phyloP scores from a whole-genome alignment of 148 eudicot genomes.

The Amaranthus palmeri region DNA sequence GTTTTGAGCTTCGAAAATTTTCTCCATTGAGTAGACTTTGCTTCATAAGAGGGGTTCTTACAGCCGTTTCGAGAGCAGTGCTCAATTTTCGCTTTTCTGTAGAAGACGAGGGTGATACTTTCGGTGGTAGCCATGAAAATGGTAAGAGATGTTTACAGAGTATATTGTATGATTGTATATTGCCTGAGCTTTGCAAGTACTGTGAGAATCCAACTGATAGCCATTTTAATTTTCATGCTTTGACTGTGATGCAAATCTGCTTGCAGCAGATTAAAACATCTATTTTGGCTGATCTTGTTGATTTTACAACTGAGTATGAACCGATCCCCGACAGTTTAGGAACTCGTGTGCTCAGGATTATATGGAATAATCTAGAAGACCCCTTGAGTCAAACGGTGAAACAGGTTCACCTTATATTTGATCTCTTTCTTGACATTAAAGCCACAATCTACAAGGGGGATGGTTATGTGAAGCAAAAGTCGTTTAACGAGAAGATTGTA shows the following conservation, averaged over 20 bases:
- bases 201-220: slow-evolving; percentile 92
- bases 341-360: slow-evolving; percentile 53
- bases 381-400: slow-evolving; percentile 95
- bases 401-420: slow-evolving; percentile 92
- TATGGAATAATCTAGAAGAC: slow-evolving; percentile 97
- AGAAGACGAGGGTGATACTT: slow-evolving; percentile 18
- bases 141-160: slow-evolving; percentile 27
- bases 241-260: slow-evolving; percentile 94
- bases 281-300: slow-evolving; percentile 41
- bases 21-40: slow-evolving; percentile 71
- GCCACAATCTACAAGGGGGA: slow-evolving; percentile 47
- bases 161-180: slow-evolving; percentile 75
- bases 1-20: slow-evolving; percentile 42
- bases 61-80: slow-evolving; percentile 72
- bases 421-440: slow-evolving; percentile 82
- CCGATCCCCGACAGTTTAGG: slow-evolving; percentile 66
- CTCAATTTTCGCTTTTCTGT: slow-evolving; percentile 49
- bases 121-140: slow-evolving; percentile 23
- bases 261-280: slow-evolving; percentile 94
- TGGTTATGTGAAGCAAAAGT: slow-evolving; percentile 41
- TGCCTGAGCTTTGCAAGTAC: slow-evolving; percentile 77
- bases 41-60: slow-evolving; percentile 87
- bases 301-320: slow-evolving; percentile 30
- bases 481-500: slow-evolving; percentile 52
- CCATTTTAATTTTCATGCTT: slow-evolving; percentile 89